Conservation (phyloP, 139 green algal genomes). For the Chlorella vulgaris region DNA sequence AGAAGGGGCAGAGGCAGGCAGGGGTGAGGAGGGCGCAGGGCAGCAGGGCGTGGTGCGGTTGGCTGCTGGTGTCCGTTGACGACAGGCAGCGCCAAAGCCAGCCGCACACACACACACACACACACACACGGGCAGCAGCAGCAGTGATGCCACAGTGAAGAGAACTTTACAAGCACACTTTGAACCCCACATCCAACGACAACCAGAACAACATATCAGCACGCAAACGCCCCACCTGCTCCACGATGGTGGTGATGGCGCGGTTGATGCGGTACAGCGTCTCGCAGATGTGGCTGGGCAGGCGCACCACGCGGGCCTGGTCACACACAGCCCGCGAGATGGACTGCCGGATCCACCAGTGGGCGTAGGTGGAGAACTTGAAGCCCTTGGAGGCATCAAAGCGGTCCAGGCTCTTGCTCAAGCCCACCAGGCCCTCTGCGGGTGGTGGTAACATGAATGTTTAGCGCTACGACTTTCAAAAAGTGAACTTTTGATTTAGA, state of each 20-base stretch:
- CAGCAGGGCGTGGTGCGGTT: not conserved
- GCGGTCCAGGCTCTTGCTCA: slow-evolving; percentile 66
- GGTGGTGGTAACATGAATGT: not conserved
- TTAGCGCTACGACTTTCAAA: not conserved
- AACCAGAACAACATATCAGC: too few relatives aligned
- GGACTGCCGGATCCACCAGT: slow-evolving; percentile 89
- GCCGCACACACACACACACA: too few relatives aligned
- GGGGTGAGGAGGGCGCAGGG: not conserved
- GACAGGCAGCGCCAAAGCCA: too few relatives aligned
- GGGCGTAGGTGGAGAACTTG: slow-evolving; percentile 87
- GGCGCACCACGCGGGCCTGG: slow-evolving; percentile 63
- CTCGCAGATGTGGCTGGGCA: slow-evolving; percentile 65
- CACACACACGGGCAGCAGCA: too few relatives aligned
- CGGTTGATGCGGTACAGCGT: slow-evolving; percentile 30
- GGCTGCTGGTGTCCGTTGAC: not conserved
- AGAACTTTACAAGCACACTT: too few relatives aligned
- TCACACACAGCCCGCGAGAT: slow-evolving; percentile 77
- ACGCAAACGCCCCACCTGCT: slow-evolving; percentile 13
- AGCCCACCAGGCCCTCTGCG: slow-evolving; percentile 59
- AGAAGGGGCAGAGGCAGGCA: not conserved
- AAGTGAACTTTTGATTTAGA: too few relatives aligned
- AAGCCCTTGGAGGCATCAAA: slow-evolving; percentile 79
- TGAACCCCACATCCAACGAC: too few relatives aligned
- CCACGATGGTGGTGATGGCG: not conserved
- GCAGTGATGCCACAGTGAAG: too few relatives aligned